Evolutionary conservation across 768 basidiomycete species (phyloP).

Genomic region (Tulasnella sp.): DNA sequence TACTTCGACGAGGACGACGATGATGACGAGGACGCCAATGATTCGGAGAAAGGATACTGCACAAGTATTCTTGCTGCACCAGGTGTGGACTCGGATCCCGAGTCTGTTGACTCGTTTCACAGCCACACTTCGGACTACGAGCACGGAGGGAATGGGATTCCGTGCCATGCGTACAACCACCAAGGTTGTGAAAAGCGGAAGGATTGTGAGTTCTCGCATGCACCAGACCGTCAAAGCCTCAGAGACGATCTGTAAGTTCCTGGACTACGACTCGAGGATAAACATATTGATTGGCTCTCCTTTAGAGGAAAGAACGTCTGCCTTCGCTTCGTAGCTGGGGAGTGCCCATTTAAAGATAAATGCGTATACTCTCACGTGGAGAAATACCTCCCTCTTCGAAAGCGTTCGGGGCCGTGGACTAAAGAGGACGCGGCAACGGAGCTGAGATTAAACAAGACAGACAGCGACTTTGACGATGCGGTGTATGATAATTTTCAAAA

Average conservation of each 20-base stretch:
- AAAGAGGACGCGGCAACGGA: background rate
- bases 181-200: background rate
- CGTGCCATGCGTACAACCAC: constrained; percentile 21
- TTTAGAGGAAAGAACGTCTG: constrained; percentile 24
- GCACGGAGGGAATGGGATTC: constrained; percentile 20
- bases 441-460: background rate
- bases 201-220: constrained; percentile 19
- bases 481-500: constrained; percentile 15
- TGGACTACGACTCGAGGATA: background rate
- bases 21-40: background rate
- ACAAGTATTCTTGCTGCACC: background rate
- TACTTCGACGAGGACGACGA: background rate
- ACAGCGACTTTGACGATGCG: background rate
- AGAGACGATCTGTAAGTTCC: constrained; percentile 14
- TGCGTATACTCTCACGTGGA: constrained; percentile 17
- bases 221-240: constrained; percentile 12
- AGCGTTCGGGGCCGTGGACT: constrained; percentile 12
- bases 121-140: constrained; percentile 25
- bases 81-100: background rate
- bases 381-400: constrained; percentile 13
- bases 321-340: constrained; percentile 17
- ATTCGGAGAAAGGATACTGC: background rate
- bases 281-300: background rate
- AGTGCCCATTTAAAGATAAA: constrained; percentile 1
- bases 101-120: background rate